Evolutionary conservation across 768 basidiomycete genomes (phyloP), one percentile per base, ranked within the genome.

Genomic region (Boletellus ananas): DNA sequence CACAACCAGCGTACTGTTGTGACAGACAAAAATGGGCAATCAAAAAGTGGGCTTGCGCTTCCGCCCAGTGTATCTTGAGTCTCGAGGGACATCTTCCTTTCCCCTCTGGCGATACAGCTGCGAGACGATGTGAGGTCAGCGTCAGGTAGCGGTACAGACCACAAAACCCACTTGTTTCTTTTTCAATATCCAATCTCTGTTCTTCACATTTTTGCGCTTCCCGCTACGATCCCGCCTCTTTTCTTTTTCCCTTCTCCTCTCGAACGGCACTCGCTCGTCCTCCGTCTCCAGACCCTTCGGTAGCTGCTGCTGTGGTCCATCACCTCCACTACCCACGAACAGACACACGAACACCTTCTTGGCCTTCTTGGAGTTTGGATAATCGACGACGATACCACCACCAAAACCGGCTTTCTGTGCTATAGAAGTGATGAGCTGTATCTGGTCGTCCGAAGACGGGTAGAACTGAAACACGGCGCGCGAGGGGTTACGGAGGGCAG

Each of bases 331-430:
- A 27, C 95, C 96, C 4, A 96, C 90, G 66, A 90, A 90, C 49
- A 99, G 72, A 65, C 94, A 94, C 51, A 99, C 63, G 66, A 94
- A 99, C 50, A 97, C 87, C 70, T 98, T 99, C 62, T 80, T 83
- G 18, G 94, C 95, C 69, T 94, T 99, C 61, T 89, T 90, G 0
- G 92, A 94, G 70, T 97, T 96, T 1, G 95, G 94, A 66, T 93
- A 99, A 71, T 99, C 96, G 34, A 99, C 90, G 20, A 97, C 88
- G 33, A 99, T 70, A 52, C 96, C 96, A 46, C 96, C 96, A 4
- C 94, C 93, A 66, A 99, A 99, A 2, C 96, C 96, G 7, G 95
- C 93, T 59, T 84, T 87, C 62, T 93, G 92, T 3, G 96, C 96
- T 56, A 85, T 85, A 2, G 85, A 85, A 7, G 94, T 95, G 60